Evolutionary conservation across 202 grass and related monocot species (phyloP).

Genomic region (Eragrostis tef): DNA sequence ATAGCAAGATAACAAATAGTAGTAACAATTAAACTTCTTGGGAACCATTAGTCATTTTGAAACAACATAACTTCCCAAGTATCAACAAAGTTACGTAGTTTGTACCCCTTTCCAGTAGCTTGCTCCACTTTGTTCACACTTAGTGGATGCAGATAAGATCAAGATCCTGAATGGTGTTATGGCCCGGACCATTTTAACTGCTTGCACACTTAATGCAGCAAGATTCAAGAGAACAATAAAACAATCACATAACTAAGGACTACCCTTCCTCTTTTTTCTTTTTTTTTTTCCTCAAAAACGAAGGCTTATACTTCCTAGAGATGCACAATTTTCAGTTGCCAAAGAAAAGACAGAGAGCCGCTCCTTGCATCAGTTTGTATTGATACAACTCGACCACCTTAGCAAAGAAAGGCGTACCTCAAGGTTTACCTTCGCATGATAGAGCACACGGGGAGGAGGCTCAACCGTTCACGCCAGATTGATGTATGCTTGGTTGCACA

Average conservation of each 20-base stretch:
- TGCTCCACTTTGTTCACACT: background rate
- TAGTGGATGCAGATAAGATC: background rate
- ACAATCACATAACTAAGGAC: background rate
- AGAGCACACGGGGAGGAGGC: background rate
- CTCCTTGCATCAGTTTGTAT: constrained; percentile 21
- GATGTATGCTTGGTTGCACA: background rate
- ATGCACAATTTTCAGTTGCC: constrained; percentile 7
- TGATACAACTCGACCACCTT: constrained; percentile 24
- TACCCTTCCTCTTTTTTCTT: no score
- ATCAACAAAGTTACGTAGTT: constrained; percentile 9
- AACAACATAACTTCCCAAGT: background rate
- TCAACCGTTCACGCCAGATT: constrained; percentile 16
- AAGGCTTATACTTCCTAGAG: no score
- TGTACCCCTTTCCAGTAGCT: background rate
- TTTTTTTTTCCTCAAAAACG: no score
- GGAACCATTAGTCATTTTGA: background rate
- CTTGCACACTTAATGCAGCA: constrained; percentile 13
- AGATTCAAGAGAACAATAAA: background rate
- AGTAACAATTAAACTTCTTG: background rate
- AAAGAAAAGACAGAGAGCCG: constrained; percentile 15
- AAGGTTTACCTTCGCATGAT: background rate
- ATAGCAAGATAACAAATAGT: no score
- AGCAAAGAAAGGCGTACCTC: background rate
- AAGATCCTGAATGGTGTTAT: background rate
- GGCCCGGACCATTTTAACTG: background rate